Percentiles rank a stretch among this genome's conserved stretches.
These are phyloP conservation scores for Entomortierella lignicola DNA, from an alignment of 192 early-diverging fungal species.

Conservation along the genomic window DNA sequence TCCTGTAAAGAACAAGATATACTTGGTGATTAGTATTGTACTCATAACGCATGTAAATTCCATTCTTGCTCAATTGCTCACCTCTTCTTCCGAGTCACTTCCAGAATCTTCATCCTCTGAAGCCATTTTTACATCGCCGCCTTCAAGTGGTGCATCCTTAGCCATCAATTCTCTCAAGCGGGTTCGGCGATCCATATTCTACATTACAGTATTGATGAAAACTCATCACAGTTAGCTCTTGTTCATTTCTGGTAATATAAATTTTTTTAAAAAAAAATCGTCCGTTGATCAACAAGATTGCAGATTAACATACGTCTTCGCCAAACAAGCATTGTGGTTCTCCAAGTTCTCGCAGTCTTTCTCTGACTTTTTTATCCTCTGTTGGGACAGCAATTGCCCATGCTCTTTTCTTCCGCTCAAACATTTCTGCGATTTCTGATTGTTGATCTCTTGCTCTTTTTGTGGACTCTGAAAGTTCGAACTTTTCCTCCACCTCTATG, in stretches of 20 bases:
- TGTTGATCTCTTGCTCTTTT: conserved; percentile 63
- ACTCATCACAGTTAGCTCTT: too few relatives aligned
- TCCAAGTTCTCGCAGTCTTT: conserved; percentile 76
- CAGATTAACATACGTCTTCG: conserved; percentile 78
- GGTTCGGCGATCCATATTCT: conserved; percentile 70
- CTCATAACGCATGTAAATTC: background rate
- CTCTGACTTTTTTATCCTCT: conserved; percentile 83
- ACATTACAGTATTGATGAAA: conserved; percentile 3
- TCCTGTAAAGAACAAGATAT: conserved; percentile 60
- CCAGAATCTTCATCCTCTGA: conserved; percentile 71
- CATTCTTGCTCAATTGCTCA: background rate
- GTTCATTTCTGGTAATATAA: too few relatives aligned
- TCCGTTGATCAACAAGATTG: conserved; percentile 8
- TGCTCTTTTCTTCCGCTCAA: conserved; percentile 81
- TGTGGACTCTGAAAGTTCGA: conserved; percentile 59
- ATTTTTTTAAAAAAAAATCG: conserved; percentile 29
- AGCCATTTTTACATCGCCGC: conserved; percentile 61
- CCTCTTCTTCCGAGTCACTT: conserved; percentile 50
- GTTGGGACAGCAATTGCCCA: conserved; percentile 90
- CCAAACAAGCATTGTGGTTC: conserved; percentile 95
- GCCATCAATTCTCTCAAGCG: conserved; percentile 83
- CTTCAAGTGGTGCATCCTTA: conserved; percentile 56
- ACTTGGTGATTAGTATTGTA: conserved; percentile 1
- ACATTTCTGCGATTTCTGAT: conserved; percentile 70
- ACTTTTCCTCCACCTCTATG: conserved; percentile 44